Percentiles rank a stretch among this genome's conserved stretches.
phyloP scores from a whole-genome alignment of 768 basidiomycete species.

The Boletus fagicola region DNA sequence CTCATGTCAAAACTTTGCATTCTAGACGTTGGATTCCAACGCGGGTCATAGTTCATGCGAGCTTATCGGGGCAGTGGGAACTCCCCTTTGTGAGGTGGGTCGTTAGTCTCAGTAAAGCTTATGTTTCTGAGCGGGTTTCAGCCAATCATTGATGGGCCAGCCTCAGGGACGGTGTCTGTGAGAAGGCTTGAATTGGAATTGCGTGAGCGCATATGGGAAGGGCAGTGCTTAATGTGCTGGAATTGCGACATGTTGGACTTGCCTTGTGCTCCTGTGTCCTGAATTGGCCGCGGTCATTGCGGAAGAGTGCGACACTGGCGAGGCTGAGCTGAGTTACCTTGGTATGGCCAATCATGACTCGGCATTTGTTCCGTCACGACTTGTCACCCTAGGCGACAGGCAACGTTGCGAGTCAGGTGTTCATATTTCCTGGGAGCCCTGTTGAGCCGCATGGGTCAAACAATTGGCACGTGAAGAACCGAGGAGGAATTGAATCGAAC shows the following conservation, averaged over 20 bases:
- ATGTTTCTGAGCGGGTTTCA: conserved; percentile 4
- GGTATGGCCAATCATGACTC: conserved; percentile 16
- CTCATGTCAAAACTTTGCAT: not conserved
- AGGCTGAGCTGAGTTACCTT: conserved; percentile 11
- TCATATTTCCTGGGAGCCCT: conserved; percentile 18
- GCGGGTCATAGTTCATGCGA: not conserved
- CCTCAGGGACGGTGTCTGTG: conserved; percentile 4
- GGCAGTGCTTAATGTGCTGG: conserved; percentile 14
- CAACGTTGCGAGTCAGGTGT: conserved; percentile 9
- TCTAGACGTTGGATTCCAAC: not conserved
- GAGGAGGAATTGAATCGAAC: not conserved
- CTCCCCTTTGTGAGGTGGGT: not conserved
- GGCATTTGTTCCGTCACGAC: conserved; percentile 10
- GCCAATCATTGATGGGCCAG: conserved; percentile 5
- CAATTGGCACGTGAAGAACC: conserved; percentile 14
- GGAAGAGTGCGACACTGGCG: conserved; percentile 7
- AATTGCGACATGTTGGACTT: conserved; percentile 1
- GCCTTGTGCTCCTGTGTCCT: not conserved
- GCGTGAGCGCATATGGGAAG: conserved; percentile 3
- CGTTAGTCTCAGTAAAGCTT: not conserved
- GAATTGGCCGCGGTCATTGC: conserved; percentile 27
- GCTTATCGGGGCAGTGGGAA: conserved; percentile 4
- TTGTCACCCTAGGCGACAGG: conserved; percentile 4
- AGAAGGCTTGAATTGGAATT: conserved; percentile 2
- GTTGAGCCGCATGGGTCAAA: conserved; percentile 18